Base-by-base conservation (phyloP, 2,329 filamentous ascomycete species). In the Esteya vermicola region DNA sequence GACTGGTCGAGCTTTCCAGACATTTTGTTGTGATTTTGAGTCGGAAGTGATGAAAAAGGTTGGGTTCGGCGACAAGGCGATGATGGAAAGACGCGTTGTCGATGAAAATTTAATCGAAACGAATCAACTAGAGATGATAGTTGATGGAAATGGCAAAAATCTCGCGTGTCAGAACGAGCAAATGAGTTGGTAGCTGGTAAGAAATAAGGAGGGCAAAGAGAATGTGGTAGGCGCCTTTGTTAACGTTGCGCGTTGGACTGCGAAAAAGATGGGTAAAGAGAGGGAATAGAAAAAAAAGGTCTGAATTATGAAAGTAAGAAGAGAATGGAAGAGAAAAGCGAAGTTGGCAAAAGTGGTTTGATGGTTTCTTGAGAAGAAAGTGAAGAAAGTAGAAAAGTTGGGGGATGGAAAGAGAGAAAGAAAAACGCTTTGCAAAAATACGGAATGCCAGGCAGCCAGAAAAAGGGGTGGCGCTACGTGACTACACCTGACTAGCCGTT, bases 1-100 rank as follows among this genome's bases (percentile, higher is more conserved):
- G 86, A 88, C 70, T 93, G 81, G 63, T 95, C 86, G 57, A 98
- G 82, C 69, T 95, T 95, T 68, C 77, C 81, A 70, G 85, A 85
- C 86, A 94, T 93, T 51, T 53, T 81, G 62, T 36, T 13, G 16
- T 21, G 12, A n/a, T 28, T 33, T 33, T 32, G 22, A 3, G 55
- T 47, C 52, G 47, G 41, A 44, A 44, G 34, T 20, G n/a, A 27
- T 34, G 25, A 22, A 20, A 20, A 40, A 38, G 32, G 25, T 18
- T 42, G 18, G n/a, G 21, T 25, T 7, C 14, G 36, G 30, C 33
- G 35, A 37, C 23, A 36, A 18, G 14, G 7, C 10, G 35, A 26
- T 18, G 33, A 35, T 12, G 14, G 14, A 6, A 16, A 14, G 28
- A 31, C 28, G 28, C 28, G 28, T 31, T n/a, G n/a, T n/a, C n/a